A percentile compares a stretch with the other conserved stretches of the same genome.
Conservation (phyloP, 2,329 filamentous ascomycete genomes). For the Xylariaceae sp. region DNA sequence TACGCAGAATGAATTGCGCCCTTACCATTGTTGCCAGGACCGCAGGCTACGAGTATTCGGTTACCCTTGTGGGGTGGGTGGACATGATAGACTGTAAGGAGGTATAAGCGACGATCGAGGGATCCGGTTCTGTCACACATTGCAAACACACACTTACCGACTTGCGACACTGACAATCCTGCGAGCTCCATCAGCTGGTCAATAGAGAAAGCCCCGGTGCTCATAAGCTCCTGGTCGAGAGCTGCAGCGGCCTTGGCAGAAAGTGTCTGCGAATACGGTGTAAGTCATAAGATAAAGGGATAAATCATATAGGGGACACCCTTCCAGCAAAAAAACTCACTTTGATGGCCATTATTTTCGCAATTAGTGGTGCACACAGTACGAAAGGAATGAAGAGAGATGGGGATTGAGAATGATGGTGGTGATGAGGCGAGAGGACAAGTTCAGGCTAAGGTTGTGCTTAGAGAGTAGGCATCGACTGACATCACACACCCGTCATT, state of each 20-base stretch:
- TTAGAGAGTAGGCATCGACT: no score
- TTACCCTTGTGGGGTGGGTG: constrained; percentile 77
- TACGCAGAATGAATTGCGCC: background rate
- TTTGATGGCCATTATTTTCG: constrained; percentile 37
- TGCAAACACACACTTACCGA: constrained; percentile 59
- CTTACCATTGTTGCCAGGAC: constrained; percentile 76
- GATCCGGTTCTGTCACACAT: background rate
- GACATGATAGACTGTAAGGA: constrained; percentile 73
- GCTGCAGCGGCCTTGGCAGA: constrained; percentile 86
- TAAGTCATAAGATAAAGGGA: constrained; percentile 37
- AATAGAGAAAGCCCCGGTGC: constrained; percentile 82
- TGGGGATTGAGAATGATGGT: background rate
- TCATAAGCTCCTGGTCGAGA: constrained; percentile 95
- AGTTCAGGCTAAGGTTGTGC: no score
- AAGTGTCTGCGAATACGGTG: constrained; percentile 67
- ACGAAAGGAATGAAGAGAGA: background rate
- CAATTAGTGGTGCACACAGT: constrained; percentile 17
- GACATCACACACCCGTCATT: no score
- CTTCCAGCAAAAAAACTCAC: constrained; percentile 26
- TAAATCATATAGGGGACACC: background rate
- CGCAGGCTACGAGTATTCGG: constrained; percentile 86
- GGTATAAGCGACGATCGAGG: background rate
- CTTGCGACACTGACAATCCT: constrained; percentile 90
- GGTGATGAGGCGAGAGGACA: background rate
- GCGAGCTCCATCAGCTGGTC: constrained; percentile 98